Percentiles rank a stretch among this genome's conserved stretches.
phyloP scores from a whole-genome alignment of 1,284 basidiomycete species.

The Pascua guehoae region DNA sequence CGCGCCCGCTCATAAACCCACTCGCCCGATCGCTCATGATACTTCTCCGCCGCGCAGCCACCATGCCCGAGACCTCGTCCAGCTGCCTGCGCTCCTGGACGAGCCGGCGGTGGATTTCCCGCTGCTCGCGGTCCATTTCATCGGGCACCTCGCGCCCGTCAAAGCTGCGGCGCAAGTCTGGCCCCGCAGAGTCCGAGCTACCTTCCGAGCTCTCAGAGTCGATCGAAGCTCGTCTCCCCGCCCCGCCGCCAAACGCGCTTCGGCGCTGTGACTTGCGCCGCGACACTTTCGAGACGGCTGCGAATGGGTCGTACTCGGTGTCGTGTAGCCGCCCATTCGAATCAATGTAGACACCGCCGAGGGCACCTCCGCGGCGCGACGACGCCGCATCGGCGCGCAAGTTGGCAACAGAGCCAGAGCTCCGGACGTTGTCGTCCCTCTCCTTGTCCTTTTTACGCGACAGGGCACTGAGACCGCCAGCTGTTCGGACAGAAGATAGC shows the following conservation, averaged over 20 bases:
- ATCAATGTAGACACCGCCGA: constrained; percentile 43
- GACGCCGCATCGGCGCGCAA: constrained; percentile 3
- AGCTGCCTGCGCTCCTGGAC: constrained; percentile 39
- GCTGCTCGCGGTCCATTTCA: constrained; percentile 26
- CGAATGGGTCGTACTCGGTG: constrained; percentile 49
- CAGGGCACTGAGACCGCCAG: constrained; percentile 28
- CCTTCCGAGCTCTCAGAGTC: constrained; percentile 3
- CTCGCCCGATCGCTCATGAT: constrained; percentile 37
- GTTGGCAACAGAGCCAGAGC: constrained; percentile 8
- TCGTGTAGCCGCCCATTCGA: constrained; percentile 45
- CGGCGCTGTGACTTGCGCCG: constrained; percentile 36
- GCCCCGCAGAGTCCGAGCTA: constrained; percentile 6
- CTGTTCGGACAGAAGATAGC: constrained; percentile 24
- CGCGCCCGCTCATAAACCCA: constrained; percentile 22
- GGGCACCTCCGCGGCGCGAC: neutral
- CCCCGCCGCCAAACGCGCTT: constrained; percentile 43
- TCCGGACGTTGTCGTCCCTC: constrained; percentile 18
- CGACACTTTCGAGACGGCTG: constrained; percentile 39
- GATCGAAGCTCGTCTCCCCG: constrained; percentile 20
- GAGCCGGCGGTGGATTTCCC: constrained; percentile 33
- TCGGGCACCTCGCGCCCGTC: constrained; percentile 1
- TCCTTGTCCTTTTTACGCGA: constrained; percentile 15
- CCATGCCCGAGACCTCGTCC: constrained; percentile 40
- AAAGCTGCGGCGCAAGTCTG: neutral
- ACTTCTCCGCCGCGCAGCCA: constrained; percentile 35